Percentiles rank a stretch among this genome's conserved stretches.
phyloP scores from a whole-genome alignment of 768 basidiomycete genomes.

The Daedaleopsis sinensis region DNA sequence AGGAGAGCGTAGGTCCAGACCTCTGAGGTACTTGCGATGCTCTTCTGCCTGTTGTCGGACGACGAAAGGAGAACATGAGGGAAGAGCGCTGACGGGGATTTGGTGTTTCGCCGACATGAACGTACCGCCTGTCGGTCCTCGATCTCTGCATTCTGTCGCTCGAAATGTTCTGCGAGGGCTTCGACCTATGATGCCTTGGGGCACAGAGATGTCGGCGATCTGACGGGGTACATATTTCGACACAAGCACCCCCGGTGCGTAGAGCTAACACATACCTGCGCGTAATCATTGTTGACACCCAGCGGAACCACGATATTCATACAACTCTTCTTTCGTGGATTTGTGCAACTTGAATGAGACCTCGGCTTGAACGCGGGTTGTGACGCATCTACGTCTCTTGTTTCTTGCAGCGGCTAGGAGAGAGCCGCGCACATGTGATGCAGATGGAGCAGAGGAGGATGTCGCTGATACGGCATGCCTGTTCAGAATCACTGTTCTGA shows the following conservation, averaged over 20 bases:
- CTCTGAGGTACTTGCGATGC: slow-evolving; percentile 80
- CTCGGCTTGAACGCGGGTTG: slow-evolving; percentile 81
- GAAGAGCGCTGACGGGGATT: too few species aligned
- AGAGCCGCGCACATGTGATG: slow-evolving; percentile 34
- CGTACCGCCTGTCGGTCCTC: slow-evolving; percentile 64
- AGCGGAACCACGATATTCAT: slow-evolving; percentile 75
- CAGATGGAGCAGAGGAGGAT: slow-evolving; percentile 29
- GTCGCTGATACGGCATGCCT: too few species aligned
- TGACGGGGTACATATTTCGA: not conserved
- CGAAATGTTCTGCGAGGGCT: slow-evolving; percentile 81
- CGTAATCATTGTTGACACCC: slow-evolving; percentile 73
- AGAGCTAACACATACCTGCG: slow-evolving; percentile 48
- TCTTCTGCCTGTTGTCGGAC: slow-evolving; percentile 58
- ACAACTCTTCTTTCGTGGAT: slow-evolving; percentile 54
- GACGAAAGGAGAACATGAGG: not conserved
- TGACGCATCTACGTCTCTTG: slow-evolving; percentile 50
- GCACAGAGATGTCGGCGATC: not conserved
- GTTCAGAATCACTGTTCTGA: too few species aligned
- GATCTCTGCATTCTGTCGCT: slow-evolving; percentile 59
- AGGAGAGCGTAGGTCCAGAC: slow-evolving; percentile 86
- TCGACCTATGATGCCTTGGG: slow-evolving; percentile 72
- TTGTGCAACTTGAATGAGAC: slow-evolving; percentile 79
- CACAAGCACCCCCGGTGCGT: not conserved
- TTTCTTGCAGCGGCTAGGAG: slow-evolving; percentile 31
- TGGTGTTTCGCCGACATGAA: not conserved